Evolutionary conservation across 495 filamentous ascomycete genomes (phyloP), one percentile per base, ranked within the genome.

Genomic region (Rhizodiscina lignyota): DNA sequence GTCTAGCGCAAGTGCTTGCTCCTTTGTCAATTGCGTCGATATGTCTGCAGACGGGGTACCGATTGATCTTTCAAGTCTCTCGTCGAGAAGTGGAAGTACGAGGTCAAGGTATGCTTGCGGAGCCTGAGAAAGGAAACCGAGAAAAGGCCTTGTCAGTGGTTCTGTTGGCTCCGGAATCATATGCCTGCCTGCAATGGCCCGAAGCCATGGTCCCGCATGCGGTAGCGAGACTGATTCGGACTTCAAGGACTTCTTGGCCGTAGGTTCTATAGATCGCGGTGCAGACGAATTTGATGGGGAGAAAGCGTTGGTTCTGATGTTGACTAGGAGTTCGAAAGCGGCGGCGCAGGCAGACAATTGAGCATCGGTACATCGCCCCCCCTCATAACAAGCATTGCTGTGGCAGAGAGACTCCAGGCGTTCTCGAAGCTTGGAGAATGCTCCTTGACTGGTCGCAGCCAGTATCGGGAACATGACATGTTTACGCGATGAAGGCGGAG

Each of bases 41-140:
- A 18, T 35, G 12, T 20, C n/a, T n/a, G n/a, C n/a, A 3, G 3
- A 32, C 10, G 36, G 13, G 4, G 6, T 27, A 13, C 4, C 26
- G 4, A 13, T 2, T 22, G 30, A 21, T 10, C 29, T 26, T 35
- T 39, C 37, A 21, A 39, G 37, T 13, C 37, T 4, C 30, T 39
- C 3, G 37, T 39, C 37, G 19, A 39, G 37, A 5, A 39, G 37
- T 21, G 37, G 37, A 34, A 39, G 37, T 17, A 39, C 30, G 21
- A 39, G 13, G 37, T 39, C 37, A 21, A 39, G 37, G 30, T 39
- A 39, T 34, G 6, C 37, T 18, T 39, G 37, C 10, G 37, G 19
- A 22, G 30, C 30, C 21, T 24, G 37, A 30, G 34, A 15, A 17
- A 39, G 37, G 37, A 39, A 39, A 13, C 16, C n/a, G 37, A 39